Conservation (phyloP, 106 monocot genomes). For the Platanthera guangdongensis region DNA sequence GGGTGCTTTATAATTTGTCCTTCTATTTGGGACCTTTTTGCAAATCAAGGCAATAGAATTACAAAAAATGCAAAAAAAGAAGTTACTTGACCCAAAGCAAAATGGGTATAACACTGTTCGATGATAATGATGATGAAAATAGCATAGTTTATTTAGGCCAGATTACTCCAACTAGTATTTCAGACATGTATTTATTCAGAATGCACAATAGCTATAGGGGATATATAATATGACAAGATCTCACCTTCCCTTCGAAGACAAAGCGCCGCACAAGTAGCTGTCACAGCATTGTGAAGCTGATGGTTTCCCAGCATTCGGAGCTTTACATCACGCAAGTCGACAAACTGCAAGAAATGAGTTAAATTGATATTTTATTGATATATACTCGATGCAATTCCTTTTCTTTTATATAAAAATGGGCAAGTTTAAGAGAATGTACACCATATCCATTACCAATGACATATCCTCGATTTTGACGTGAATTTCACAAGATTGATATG, state of each 20-base stretch:
- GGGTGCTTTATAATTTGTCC: too few relatives aligned
- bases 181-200: neutral
- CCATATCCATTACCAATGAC: slow-evolving; percentile 34
- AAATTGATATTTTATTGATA: neutral
- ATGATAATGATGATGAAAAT: neutral
- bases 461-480: slow-evolving; percentile 38
- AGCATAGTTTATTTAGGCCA: neutral
- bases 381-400: neutral
- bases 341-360: slow-evolving; percentile 26
- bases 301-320: slow-evolving; percentile 79
- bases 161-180: neutral
- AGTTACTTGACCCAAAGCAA: too few relatives aligned
- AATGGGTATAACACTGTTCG: too few relatives aligned
- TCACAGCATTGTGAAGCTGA: slow-evolving; percentile 85
- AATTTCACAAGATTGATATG: slow-evolving; percentile 71
- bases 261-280: slow-evolving; percentile 62
- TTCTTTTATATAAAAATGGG: neutral
- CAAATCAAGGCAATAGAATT: too few relatives aligned
- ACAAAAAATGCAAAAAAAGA: too few relatives aligned
- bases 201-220: neutral
- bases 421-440: neutral
- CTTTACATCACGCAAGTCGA: slow-evolving; percentile 54
- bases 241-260: slow-evolving; percentile 70
- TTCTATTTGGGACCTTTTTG: too few relatives aligned
- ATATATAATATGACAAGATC: neutral